These are phyloP conservation scores for Fusarium brevicatenulatum DNA, from an alignment of 2,329 filamentous ascomycete genomes.

Conservation along the genomic window DNA sequence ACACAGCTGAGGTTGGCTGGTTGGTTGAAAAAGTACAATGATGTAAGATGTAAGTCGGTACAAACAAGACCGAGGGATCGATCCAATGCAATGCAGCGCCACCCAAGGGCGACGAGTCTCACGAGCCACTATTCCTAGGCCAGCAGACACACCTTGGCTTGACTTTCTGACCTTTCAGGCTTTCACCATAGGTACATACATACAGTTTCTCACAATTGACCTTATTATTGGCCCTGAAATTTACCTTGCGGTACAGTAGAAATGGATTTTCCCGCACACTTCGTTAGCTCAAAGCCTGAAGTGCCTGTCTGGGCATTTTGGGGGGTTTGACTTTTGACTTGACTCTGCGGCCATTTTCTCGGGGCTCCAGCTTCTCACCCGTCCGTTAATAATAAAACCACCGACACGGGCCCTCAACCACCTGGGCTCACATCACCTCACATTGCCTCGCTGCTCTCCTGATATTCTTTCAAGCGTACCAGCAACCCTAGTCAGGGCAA, in stretches of 20 bases:
- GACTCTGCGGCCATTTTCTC: slow-evolving; percentile 21
- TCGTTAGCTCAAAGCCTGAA: slow-evolving; percentile 17
- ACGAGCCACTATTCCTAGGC: slow-evolving; percentile 28
- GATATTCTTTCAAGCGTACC: slow-evolving; percentile 35
- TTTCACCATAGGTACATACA: slow-evolving; percentile 6
- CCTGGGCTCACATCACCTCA: slow-evolving; percentile 44
- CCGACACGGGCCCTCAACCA: slow-evolving; percentile 39
- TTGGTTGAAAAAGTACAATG: slow-evolving; percentile 36
- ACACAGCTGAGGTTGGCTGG: slow-evolving; percentile 18
- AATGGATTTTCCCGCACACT: slow-evolving; percentile 13
- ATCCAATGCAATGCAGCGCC: slow-evolving; percentile 31
- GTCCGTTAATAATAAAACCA: slow-evolving; percentile 37
- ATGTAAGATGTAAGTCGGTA: slow-evolving; percentile 44
- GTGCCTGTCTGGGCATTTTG: neutral
- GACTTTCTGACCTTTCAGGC: slow-evolving; percentile 5
- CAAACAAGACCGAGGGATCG: slow-evolving; percentile 32
- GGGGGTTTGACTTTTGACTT: neutral
- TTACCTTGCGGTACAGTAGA: neutral
- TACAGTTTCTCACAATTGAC: slow-evolving; percentile 8
- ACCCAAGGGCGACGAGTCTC: slow-evolving; percentile 33
- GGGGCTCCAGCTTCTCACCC: slow-evolving; percentile 16
- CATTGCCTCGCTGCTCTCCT: slow-evolving; percentile 43
- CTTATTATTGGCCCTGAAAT: slow-evolving; percentile 6
- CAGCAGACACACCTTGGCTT: slow-evolving; percentile 36
- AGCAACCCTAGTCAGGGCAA: slow-evolving; percentile 39